These are phyloP conservation scores for Pistacia integerrima DNA, from an alignment of 345 rosid genomes.

Conservation along the genomic window DNA sequence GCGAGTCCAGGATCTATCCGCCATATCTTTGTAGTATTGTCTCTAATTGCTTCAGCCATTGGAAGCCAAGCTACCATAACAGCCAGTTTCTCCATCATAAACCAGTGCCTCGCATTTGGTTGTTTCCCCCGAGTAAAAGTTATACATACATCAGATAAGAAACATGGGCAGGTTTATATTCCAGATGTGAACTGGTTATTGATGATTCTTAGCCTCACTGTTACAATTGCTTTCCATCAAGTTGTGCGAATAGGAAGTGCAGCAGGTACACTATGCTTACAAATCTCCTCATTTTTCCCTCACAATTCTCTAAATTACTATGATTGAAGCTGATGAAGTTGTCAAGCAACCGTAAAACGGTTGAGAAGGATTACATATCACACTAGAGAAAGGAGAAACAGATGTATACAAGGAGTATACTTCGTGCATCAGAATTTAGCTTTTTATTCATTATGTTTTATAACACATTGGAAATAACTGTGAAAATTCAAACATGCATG, in stretches of 20 bases:
- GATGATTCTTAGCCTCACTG: conserved; percentile 57
- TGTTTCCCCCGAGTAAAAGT: conserved; percentile 67
- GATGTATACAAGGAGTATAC: background rate
- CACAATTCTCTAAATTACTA: background rate
- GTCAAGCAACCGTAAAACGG: no score
- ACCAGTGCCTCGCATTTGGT: conserved; percentile 58
- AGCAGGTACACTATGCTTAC: conserved; percentile 37
- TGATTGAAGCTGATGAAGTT: background rate
- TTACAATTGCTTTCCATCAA: conserved; percentile 48
- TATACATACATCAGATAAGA: conserved; percentile 55
- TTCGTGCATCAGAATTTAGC: no score
- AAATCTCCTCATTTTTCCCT: background rate
- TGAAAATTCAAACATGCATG: background rate
- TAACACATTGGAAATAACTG: background rate
- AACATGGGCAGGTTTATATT: conserved; percentile 62
- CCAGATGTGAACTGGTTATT: conserved; percentile 62
- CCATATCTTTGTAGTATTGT: conserved; percentile 39
- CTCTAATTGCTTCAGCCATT: conserved; percentile 51
- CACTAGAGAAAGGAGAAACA: background rate
- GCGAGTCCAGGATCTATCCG: conserved; percentile 37
- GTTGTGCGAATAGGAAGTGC: conserved; percentile 45
- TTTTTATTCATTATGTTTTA: no score
- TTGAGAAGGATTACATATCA: background rate
- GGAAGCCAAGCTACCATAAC: conserved; percentile 71
- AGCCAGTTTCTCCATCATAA: conserved; percentile 64